Percentiles rank a stretch among this genome's conserved stretches.
Evolutionary conservation across 805 yeast genomes (phyloP).

Genomic region (Ogataea degrootiae): DNA sequence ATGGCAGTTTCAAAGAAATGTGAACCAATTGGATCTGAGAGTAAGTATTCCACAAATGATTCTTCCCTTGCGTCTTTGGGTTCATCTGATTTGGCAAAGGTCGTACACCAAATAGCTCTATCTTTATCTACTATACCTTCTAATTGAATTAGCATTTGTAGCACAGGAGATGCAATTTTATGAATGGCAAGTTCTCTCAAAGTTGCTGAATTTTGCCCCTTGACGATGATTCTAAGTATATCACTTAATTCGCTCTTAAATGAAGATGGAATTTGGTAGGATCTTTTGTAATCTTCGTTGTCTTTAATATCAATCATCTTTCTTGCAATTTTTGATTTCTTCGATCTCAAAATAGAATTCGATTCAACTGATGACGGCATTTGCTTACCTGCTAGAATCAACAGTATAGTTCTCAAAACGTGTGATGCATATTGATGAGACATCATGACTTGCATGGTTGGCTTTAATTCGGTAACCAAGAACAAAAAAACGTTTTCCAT

Average conservation of each 20-base stretch:
- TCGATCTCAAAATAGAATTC: slow-evolving; percentile 73
- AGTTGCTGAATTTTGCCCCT: slow-evolving; percentile 36
- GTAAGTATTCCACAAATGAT: slow-evolving; percentile 75
- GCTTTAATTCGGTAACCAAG: slow-evolving; percentile 63
- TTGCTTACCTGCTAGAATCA: slow-evolving; percentile 72
- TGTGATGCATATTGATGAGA: slow-evolving; percentile 85
- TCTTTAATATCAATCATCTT: slow-evolving; percentile 88
- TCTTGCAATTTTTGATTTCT: slow-evolving; percentile 82
- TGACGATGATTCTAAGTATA: slow-evolving; percentile 38
- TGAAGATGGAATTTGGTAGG: slow-evolving; percentile 65
- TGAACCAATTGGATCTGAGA: slow-evolving; percentile 88
- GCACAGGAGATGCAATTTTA: slow-evolving; percentile 80
- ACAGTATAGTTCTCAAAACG: slow-evolving; percentile 65
- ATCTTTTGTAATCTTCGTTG: slow-evolving; percentile 60
- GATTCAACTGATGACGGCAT: slow-evolving; percentile 68
- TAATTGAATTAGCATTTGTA: slow-evolving; percentile 70
- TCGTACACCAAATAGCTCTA: slow-evolving; percentile 62
- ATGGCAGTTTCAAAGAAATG: slow-evolving; percentile 80
- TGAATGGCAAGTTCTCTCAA: slow-evolving; percentile 74
- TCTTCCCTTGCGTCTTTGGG: slow-evolving; percentile 59
- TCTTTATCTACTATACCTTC: slow-evolving; percentile 79
- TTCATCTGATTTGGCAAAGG: slow-evolving; percentile 48
- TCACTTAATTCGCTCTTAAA: slow-evolving; percentile 59
- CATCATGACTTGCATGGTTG: slow-evolving; percentile 55
- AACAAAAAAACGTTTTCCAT: slow-evolving; percentile 64